Conservation (phyloP, 2,329 filamentous ascomycete species). For the Bimuria novae-zelandiae region DNA sequence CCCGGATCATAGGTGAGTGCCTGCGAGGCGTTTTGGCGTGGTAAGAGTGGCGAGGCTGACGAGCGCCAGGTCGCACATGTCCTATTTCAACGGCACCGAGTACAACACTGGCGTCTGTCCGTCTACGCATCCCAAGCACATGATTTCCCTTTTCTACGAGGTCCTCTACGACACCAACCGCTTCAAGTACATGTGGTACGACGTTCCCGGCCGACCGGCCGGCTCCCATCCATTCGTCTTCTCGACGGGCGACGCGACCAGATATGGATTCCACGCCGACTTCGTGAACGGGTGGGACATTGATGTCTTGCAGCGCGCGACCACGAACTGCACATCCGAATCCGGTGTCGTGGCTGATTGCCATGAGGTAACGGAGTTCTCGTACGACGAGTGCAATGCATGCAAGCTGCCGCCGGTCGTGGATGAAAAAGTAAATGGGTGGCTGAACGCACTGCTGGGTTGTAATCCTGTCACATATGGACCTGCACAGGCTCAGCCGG, state of each 20-base stretch:
- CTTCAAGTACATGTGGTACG: neutral
- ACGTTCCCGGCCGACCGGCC: too few relatives aligned
- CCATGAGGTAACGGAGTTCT: conserved; percentile 36
- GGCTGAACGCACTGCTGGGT: conserved; percentile 58
- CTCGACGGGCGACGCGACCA: conserved; percentile 43
- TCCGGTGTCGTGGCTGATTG: neutral
- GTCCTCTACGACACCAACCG: neutral
- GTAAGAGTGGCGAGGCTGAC: too few relatives aligned
- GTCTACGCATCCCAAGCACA: conserved; percentile 55
- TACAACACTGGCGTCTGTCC: conserved; percentile 60
- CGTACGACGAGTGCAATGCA: conserved; percentile 55
- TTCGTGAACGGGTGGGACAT: conserved; percentile 58
- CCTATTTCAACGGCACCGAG: conserved; percentile 55
- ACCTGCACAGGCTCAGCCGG: neutral
- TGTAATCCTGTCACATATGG: conserved; percentile 56
- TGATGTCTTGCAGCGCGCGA: conserved; percentile 49
- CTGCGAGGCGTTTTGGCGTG: neutral
- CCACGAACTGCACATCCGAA: neutral
- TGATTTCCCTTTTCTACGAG: conserved; percentile 63
- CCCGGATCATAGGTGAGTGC: conserved; percentile 59
- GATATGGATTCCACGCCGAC: conserved; percentile 56
- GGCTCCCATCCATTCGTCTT: conserved; percentile 18
- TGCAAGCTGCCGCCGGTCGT: conserved; percentile 53
- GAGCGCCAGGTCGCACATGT: conserved; percentile 59
- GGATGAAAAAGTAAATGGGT: conserved; percentile 51